Evolutionary conservation across 2,329 filamentous ascomycete genomes (phyloP).

Genomic region (Clarireedia sp.): DNA sequence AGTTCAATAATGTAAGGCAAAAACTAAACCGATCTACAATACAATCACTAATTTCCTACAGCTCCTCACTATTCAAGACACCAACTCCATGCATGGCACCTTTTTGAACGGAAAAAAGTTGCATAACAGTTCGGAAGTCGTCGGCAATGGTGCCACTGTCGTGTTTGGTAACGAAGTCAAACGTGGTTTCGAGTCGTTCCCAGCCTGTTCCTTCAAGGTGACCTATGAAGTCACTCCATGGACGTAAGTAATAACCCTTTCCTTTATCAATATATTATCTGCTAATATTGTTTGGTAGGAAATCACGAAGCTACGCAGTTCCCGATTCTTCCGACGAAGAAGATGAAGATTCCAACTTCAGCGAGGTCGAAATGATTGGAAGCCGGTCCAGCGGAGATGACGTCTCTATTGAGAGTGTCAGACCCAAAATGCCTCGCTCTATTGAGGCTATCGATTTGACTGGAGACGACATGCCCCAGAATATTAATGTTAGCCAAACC

Average conservation of each 20-base stretch:
- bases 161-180: conserved; percentile 42
- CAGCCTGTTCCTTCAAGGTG: conserved; percentile 26
- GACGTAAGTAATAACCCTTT: conserved; percentile 18
- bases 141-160: conserved; percentile 33
- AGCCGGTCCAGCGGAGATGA: conserved; percentile 22
- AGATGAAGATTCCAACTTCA: conserved; percentile 24
- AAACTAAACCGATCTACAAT: neutral
- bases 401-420: conserved; percentile 19
- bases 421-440: conserved; percentile 15
- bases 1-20: conserved; percentile 37
- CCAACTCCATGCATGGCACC: conserved; percentile 55
- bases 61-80: conserved; percentile 44
- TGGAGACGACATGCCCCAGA: conserved; percentile 21
- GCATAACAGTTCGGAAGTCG: conserved; percentile 19
- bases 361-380: conserved; percentile 20
- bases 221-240: conserved; percentile 20
- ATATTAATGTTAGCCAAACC: neutral
- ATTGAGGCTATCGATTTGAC: conserved; percentile 26
- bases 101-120: conserved; percentile 42
- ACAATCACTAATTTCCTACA: conserved; percentile 17
- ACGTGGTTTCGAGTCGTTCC: conserved; percentile 36
- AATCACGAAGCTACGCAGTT: conserved; percentile 21
- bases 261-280: neutral
- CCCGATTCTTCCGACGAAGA: conserved; percentile 26
- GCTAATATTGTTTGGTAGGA: conserved; percentile 13